Base-by-base conservation (phyloP, 352 stramenopile genomes). In the Pythium sp. region DNA sequence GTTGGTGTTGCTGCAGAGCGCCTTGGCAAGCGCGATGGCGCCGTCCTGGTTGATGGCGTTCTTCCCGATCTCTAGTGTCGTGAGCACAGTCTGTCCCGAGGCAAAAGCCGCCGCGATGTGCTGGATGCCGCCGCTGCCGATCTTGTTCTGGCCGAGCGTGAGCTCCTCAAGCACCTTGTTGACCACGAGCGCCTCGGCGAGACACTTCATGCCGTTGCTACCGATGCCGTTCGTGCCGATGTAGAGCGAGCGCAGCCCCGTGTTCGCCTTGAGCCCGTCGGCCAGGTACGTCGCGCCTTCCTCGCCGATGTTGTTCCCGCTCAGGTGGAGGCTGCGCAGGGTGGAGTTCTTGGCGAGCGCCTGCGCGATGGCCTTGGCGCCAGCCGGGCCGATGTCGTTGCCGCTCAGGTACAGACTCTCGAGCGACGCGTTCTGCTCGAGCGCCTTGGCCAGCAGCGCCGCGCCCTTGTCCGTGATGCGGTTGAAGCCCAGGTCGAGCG, bases 281-380 rank as follows among this genome's bases (percentile, higher is more conserved):
- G 85, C 80, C 4, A 95, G 61, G 49, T 73, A 63, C 14, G 70
- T 66, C 5, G 84, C 81, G 51, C 87, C 87, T 67, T 89, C 86
- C 62, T 93, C 85, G 43, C 83, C 84, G 56, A 95, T 93, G 65
- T 92, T 92, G 70, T 95, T 95, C 43, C 87, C 87, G 38, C 84
- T 93, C 41, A 95, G 62, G 65, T 93, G 87, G 41, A 95, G 70
- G 69, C 77, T 89, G 24, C 68, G 62, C 43, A 95, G 69, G 36
- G 83, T 86, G 4, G 73, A 65, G 69, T 95, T 95, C 51, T 74
- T 73, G 2, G 38, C 70, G 9, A 95, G 76, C 34, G 84, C 84
- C 5, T 71, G 55, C 14, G 84, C 74, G 7, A 95, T 63, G 28
- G 82, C 73, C 20, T 65, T 61, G 2, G 81, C 82, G 8, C 87